Evolutionary conservation across 805 yeast genomes (phyloP).

Genomic region (Zygoascus tannicola): DNA sequence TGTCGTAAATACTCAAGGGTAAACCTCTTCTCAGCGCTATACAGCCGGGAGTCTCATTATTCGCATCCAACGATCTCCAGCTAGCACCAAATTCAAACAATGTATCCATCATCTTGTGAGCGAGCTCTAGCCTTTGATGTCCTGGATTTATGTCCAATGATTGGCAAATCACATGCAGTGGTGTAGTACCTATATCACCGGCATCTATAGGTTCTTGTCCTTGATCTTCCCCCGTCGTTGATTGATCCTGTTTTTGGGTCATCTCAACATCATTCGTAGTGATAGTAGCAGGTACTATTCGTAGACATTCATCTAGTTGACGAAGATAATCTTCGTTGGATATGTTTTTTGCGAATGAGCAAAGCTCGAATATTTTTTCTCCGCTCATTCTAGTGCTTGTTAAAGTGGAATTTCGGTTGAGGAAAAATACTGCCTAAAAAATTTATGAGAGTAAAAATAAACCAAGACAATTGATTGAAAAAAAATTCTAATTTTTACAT

Average conservation of each 20-base stretch:
- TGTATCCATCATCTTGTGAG: conserved; percentile 47
- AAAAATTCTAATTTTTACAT: too few relatives aligned
- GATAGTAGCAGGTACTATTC: conserved; percentile 62
- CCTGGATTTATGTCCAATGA: conserved; percentile 34
- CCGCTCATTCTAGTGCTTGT: background rate
- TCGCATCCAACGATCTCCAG: conserved; percentile 71
- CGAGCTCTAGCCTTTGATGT: conserved; percentile 37
- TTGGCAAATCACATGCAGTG: conserved; percentile 60
- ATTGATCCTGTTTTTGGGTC: conserved; percentile 7
- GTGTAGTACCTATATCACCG: conserved; percentile 56
- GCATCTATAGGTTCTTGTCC: conserved; percentile 17
- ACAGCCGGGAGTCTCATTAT: conserved; percentile 79
- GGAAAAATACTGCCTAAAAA: too few relatives aligned
- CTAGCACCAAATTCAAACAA: conserved; percentile 84
- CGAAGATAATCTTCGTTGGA: background rate
- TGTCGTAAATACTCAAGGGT: conserved; percentile 40
- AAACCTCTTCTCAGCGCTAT: conserved; percentile 46
- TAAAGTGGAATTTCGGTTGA: background rate
- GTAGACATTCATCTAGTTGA: background rate
- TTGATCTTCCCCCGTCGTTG: conserved; percentile 16
- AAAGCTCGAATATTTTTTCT: background rate
- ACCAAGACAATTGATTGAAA: too few relatives aligned
- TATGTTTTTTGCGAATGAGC: background rate
- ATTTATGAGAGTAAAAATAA: too few relatives aligned
- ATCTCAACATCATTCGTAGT: conserved; percentile 63